Evolutionary conservation across 2,329 filamentous ascomycete genomes (phyloP), one percentile per base, ranked within the genome.

Genomic region (Mycosphaerelloides madeirae): DNA sequence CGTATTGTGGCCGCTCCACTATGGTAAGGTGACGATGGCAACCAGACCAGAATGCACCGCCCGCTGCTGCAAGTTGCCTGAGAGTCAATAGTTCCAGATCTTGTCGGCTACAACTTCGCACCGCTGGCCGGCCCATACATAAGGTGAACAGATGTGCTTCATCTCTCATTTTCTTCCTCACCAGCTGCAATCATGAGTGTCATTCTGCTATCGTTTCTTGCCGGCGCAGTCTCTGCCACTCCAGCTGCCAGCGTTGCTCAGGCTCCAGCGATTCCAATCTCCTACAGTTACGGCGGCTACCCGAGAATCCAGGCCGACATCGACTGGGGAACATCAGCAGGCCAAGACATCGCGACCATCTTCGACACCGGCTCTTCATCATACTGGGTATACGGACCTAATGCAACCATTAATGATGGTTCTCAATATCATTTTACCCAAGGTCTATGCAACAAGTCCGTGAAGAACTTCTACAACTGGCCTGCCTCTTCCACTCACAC

Each of bases 341-440:
- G 13, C 13, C 16, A 22, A 13, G 6, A 11, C 19, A 22, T 38
- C 18, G 16, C 35, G 12, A 38, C 35, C 9, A 38, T 38, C 35
- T 38, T 38, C 19, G 35, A 38, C 35, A 38, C 35, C 19, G 35
- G 35, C 35, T 38, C 35, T 15, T 25, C 20, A 13, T 11, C 15
- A n/a, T 36, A 22, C 35, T 38, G 35, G 35, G 35, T 38, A 3
- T 38, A 38, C 12, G 35, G 35, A 8, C 35, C 35, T 3, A 22
- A 38, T 20, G 35, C 35, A 12, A 22, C 18, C 3, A 38, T 38
- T 6, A 38, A 38, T 12, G 35, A 38, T 15, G 35, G 35, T 3
- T 22, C 16, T 11, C 18, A 22, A n/a, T 38, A 25, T 15, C 35
- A 25, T 18, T 22, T 14, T 18, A 28, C 35, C 19, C 16, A 20